Conservation (phyloP, 2,329 filamentous ascomycete genomes). For the Aspergillus tamarii region DNA sequence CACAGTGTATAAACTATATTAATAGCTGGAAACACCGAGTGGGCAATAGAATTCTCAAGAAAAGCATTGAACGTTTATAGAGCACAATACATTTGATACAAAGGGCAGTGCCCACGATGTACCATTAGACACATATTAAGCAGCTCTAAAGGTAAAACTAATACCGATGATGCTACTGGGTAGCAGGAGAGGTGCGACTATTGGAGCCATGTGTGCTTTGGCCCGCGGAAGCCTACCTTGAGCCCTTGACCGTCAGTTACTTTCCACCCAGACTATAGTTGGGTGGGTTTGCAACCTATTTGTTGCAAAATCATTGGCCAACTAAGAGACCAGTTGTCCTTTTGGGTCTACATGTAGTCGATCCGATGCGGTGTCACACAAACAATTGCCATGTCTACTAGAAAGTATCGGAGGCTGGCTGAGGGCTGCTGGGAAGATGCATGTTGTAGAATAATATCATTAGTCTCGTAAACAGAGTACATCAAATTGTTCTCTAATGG, state of each 20-base stretch:
- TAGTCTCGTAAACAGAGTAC: background rate
- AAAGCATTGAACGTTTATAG: background rate
- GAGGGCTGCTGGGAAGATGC: background rate
- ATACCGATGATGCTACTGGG: background rate
- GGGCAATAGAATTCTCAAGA: background rate
- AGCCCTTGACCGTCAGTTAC: background rate
- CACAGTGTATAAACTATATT: background rate
- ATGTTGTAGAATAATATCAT: background rate
- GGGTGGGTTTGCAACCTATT: background rate
- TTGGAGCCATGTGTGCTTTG: background rate
- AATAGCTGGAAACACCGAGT: background rate
- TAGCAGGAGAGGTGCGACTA: background rate
- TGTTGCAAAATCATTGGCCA: background rate
- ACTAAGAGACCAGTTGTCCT: background rate
- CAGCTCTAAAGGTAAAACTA: background rate
- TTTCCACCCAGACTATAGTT: background rate
- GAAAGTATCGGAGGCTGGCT: background rate
- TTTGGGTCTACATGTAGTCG: background rate
- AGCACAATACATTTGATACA: background rate
- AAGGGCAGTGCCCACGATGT: background rate
- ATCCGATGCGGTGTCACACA: conserved; percentile 5
- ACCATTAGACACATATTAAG: background rate
- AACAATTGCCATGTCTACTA: background rate
- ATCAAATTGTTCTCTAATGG: background rate
- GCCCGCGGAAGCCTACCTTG: background rate